Percentiles rank a stretch among this genome's conserved stretches.
phyloP scores from a whole-genome alignment of 805 yeast species.

The Lachancea nothofagi region DNA sequence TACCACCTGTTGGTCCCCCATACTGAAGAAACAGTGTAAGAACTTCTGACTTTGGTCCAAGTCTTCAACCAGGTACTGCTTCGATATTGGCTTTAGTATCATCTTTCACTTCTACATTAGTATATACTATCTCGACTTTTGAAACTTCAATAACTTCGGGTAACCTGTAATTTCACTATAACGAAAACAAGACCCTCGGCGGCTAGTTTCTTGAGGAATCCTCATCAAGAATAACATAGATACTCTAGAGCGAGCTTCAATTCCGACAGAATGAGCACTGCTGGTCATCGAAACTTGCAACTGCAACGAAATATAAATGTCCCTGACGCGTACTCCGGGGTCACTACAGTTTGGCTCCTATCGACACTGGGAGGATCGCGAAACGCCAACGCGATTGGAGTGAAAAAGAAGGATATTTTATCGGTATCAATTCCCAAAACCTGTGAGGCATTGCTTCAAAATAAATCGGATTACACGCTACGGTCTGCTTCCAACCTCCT shows the following conservation, averaged over 20 bases:
- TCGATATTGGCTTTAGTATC: background rate
- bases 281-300: background rate
- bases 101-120: too few species aligned
- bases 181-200: background rate
- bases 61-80: background rate
- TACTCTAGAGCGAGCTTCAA: too few species aligned
- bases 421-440: slow-evolving; percentile 31
- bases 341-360: slow-evolving; percentile 31
- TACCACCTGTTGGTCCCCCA: slow-evolving; percentile 18
- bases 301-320: slow-evolving; percentile 4
- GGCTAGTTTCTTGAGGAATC: background rate
- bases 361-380: slow-evolving; percentile 24
- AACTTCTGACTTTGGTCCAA: background rate
- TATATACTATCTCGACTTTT: too few species aligned
- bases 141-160: background rate
- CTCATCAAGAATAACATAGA: too few species aligned
- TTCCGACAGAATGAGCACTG: background rate
- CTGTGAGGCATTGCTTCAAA: slow-evolving; percentile 22
- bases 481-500: slow-evolving; percentile 27
- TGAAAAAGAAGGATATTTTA: slow-evolving; percentile 30
- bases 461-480: slow-evolving; percentile 20
- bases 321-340: slow-evolving; percentile 5
- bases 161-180: background rate
- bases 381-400: slow-evolving; percentile 5
- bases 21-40: background rate